These are phyloP conservation scores for Epichloe festucae DNA, from an alignment of 2,329 filamentous ascomycete species.

Conservation along the genomic window DNA sequence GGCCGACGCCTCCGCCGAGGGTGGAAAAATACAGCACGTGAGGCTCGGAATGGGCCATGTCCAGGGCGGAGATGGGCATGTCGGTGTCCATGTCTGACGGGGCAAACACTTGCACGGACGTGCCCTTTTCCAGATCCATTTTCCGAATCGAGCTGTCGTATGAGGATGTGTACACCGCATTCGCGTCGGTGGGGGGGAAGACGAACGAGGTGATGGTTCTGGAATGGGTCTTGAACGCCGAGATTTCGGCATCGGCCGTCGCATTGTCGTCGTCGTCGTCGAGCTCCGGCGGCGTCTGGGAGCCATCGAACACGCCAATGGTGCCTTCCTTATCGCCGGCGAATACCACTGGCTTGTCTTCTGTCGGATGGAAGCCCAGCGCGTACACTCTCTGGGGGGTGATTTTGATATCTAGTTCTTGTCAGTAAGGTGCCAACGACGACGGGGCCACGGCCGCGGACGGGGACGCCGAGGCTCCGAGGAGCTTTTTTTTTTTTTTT, in stretches of 20 bases:
- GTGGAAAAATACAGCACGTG: constrained; percentile 80
- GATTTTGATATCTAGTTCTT: constrained; percentile 66
- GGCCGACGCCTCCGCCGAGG: constrained; percentile 65
- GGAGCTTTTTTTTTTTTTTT: constrained; percentile 4
- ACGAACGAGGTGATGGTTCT: constrained; percentile 79
- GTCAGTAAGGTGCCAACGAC: not conserved
- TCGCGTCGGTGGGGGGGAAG: constrained; percentile 60
- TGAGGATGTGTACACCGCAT: constrained; percentile 69
- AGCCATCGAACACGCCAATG: constrained; percentile 81
- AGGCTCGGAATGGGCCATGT: constrained; percentile 58
- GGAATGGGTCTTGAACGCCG: constrained; percentile 80
- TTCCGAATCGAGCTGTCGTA: constrained; percentile 90
- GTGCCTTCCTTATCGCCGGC: constrained; percentile 90
- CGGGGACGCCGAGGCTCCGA: not conserved
- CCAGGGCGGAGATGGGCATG: constrained; percentile 69
- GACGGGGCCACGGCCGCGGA: not conserved
- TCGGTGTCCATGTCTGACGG: constrained; percentile 58
- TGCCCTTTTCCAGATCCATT: constrained; percentile 68
- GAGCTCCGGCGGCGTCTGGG: constrained; percentile 48
- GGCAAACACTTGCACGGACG: constrained; percentile 70
- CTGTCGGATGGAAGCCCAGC: constrained; percentile 76
- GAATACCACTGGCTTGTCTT: constrained; percentile 78
- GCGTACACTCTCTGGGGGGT: constrained; percentile 85
- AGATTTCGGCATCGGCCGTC: constrained; percentile 61
- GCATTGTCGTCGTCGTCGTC: constrained; percentile 49